These are phyloP conservation scores for Apiospora arundinis DNA, from an alignment of 2,329 filamentous ascomycete species.

Conservation along the genomic window DNA sequence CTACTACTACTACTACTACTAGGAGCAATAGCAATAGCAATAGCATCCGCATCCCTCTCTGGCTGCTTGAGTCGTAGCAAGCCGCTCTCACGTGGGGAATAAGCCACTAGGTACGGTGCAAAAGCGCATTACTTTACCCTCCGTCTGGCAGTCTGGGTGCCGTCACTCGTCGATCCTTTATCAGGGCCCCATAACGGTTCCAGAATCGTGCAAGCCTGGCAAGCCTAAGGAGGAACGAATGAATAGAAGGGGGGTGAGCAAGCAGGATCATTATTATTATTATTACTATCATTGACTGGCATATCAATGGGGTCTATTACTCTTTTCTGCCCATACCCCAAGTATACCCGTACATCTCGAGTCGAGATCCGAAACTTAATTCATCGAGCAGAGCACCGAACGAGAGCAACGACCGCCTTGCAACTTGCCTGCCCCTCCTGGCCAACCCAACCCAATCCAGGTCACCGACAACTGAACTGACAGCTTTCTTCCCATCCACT, in stretches of 20 bases:
- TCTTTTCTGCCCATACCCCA: constrained; percentile 16
- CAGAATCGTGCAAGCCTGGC: constrained; percentile 24
- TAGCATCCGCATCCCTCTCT: not conserved
- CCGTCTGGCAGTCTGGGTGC: constrained; percentile 16
- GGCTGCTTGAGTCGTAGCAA: constrained; percentile 1
- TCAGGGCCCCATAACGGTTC: constrained; percentile 25
- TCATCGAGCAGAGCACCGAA: not conserved
- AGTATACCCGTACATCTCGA: constrained; percentile 16
- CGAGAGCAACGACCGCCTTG: constrained; percentile 8
- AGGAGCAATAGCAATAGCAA: not conserved
- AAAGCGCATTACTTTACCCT: constrained; percentile 22
- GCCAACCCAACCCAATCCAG: constrained; percentile 9
- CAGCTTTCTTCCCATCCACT: constrained; percentile 15
- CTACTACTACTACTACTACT: no score
- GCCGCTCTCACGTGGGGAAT: not conserved
- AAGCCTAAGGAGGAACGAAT: constrained; percentile 23
- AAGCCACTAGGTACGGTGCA: constrained; percentile 22
- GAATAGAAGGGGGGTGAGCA: constrained; percentile 16
- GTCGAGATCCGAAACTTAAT: constrained; percentile 18
- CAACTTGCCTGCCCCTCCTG: constrained; percentile 10
- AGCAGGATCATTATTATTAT: constrained; percentile 3
- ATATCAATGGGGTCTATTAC: constrained; percentile 9
- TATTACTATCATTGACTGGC: not conserved
- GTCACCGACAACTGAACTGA: constrained; percentile 7
- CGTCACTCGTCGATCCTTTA: constrained; percentile 28